Evolutionary conservation across 768 basidiomycete species (phyloP), one percentile per base, ranked within the genome.

Genomic region (Suillus weaverae): DNA sequence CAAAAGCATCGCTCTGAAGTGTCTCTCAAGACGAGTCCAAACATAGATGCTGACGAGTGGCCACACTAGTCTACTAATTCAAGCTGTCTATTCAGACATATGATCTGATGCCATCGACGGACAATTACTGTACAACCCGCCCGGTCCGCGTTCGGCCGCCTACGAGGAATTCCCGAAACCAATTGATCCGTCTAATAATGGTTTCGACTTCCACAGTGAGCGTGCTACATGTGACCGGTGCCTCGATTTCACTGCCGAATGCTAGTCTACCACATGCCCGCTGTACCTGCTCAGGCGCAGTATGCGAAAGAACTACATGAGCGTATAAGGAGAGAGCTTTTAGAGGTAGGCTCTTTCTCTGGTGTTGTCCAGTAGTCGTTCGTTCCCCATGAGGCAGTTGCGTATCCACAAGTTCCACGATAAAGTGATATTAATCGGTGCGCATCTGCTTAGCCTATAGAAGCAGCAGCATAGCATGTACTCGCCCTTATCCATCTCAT

Each of bases 201-300:
- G 86, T 1, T 90, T 91, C 67, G 89, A 91, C 73, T 91, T 91
- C 69, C 90, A 91, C 70, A 82, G 89, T 87, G 65, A 75, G 87
- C 72, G 26, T 32, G 32, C 20, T 57, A 33, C 14, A 20, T 35
- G 20, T 62, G 53, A 36, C 41, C 26, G 22, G 44, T 44, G 13
- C 11, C 18, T 22, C 60, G n/a, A 33, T 41, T 57, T 41, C 64
- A 59, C 43, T 36, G 38, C 26, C 22, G 9, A 8, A 39, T 57
- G 11, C 22, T 60, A 89, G 89, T 90, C 32, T 91, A 90, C 68
- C 89, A 88, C 74, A 84, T 84, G 76, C 84, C 79, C 16, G 71
- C 68, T n/a, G 76, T 79, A 39, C 72, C 80, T 4, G 70, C 71
- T 18, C 81, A 90, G 57, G 60, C 74, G 0, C 73, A 82, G 54